These are phyloP conservation scores for Diaporthe citrichinensis DNA, from an alignment of 2,329 filamentous ascomycete genomes.

Conservation along the genomic window DNA sequence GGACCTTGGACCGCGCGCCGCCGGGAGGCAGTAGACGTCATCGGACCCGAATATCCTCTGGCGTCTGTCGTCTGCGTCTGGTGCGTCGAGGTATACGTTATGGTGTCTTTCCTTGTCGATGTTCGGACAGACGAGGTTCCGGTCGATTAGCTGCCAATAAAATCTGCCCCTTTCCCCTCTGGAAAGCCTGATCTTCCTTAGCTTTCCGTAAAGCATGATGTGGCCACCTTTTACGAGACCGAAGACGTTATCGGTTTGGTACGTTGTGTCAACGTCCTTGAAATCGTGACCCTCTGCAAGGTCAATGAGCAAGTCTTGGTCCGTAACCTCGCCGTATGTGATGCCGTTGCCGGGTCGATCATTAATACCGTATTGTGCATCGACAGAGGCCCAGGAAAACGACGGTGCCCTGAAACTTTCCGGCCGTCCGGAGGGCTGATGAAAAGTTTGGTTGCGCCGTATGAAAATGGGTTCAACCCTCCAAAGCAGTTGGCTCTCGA, in stretches of 20 bases:
- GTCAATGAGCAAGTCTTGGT: constrained; percentile 20
- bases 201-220: not conserved
- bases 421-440: not conserved
- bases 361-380: not conserved
- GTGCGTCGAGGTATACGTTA: constrained; percentile 14
- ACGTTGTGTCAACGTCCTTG: not conserved
- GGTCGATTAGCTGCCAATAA: not conserved
- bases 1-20: not conserved
- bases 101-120: constrained; percentile 4
- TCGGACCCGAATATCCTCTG: not conserved
- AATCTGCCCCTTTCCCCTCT: not conserved
- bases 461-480: not conserved
- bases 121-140: not conserved
- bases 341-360: not conserved
- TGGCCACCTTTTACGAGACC: constrained; percentile 6
- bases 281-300: not conserved
- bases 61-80: not conserved
- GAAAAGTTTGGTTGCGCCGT: not conserved
- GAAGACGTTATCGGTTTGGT: not conserved
- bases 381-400: constrained; percentile 36
- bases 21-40: constrained; percentile 22
- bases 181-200: not conserved
- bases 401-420: not conserved
- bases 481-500: constrained; percentile 36
- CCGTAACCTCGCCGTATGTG: constrained; percentile 12